Evolutionary conservation across 2,329 filamentous ascomycete species (phyloP).

Genomic region (Trichophyton simii): DNA sequence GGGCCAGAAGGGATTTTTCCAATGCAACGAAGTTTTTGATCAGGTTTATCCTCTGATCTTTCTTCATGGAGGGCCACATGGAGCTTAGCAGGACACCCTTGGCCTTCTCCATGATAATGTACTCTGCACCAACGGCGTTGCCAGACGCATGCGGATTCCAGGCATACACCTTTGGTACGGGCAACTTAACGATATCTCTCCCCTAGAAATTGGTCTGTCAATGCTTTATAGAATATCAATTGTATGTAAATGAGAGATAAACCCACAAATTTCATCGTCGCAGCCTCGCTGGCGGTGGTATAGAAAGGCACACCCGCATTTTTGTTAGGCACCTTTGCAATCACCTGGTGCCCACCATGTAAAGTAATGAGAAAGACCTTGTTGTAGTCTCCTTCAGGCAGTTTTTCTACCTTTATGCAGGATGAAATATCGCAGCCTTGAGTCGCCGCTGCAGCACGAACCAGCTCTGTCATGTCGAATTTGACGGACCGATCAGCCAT

Average conservation of each 20-base stretch:
- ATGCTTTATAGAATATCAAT: too few species aligned
- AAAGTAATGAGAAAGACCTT: conserved; percentile 7
- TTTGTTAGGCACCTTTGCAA: conserved; percentile 7
- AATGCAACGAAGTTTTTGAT: too few species aligned
- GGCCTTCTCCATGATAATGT: conserved; percentile 29
- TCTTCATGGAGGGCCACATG: conserved; percentile 19
- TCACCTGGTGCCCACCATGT: conserved; percentile 2
- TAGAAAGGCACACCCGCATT: conserved; percentile 6
- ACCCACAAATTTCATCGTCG: conserved; percentile 16
- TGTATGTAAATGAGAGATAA: too few species aligned
- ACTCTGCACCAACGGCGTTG: conserved; percentile 31
- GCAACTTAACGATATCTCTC: too few species aligned
- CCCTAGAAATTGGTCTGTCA: too few species aligned
- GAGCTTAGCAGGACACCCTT: conserved; percentile 21
- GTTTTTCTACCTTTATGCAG: conserved; percentile 4
- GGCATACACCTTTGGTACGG: conserved; percentile 20
- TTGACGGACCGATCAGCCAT: conserved; percentile 4
- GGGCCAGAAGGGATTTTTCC: conserved; percentile 8
- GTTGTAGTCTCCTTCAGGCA: conserved; percentile 10
- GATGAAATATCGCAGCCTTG: neutral
- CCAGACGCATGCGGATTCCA: conserved; percentile 15
- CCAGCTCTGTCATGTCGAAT: conserved; percentile 5
- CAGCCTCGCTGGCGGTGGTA: conserved; percentile 11
- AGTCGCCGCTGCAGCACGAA: neutral
- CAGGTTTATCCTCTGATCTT: too few species aligned